Base-by-base conservation (phyloP, 768 basidiomycete species). In the Tephrocybe rancida region DNA sequence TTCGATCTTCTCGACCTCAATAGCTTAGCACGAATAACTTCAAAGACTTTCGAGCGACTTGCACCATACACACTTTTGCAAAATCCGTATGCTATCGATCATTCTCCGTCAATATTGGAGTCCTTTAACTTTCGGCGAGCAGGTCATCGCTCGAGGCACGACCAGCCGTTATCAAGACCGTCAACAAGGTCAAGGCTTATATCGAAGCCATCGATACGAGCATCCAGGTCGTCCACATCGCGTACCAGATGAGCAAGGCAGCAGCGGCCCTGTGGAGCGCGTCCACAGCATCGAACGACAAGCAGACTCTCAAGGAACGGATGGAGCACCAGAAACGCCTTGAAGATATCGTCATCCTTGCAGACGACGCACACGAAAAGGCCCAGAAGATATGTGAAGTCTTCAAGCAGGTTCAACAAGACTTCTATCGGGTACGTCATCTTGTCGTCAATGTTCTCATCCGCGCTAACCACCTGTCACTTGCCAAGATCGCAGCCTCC, bases 11-110 rank as follows among this genome's bases (percentile, higher is more conserved):
- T 72, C 6, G 64, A 73, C 55, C 52, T 71, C 8, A 38, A 59
- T 14, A 50, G 58, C 10, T 61, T 69, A 11, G 73, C 70, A 3
- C 65, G 62, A 38, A 62, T 61, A 9, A 73, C 71, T 1, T 58
- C 68, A 26, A 75, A 73, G 56, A 69, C 71, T 3, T 61, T 73
- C n/a, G 71, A 75, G 45, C 68, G 73, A 8, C 64, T 75, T 16
- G 70, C 68, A 3, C 72, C 72, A 10, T 75, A 72, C 50, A 67
- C 64, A 16, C 63, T 61, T 13, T 58, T 73, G 38, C 64, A 63
- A 57, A 61, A 61, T 16, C 56, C 68, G 68, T 73, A 61, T 44
- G 62, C 59, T 44, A n/a, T 26, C 26, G 13, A 29, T 21, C 25
- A 24, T 25, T 24, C 13, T 14, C 24, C 11, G 25, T n/a, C 41